Percentiles rank a stretch among this genome's conserved stretches.
Conservation (phyloP, 139 green algal species). For the Micractinium sp. region DNA sequence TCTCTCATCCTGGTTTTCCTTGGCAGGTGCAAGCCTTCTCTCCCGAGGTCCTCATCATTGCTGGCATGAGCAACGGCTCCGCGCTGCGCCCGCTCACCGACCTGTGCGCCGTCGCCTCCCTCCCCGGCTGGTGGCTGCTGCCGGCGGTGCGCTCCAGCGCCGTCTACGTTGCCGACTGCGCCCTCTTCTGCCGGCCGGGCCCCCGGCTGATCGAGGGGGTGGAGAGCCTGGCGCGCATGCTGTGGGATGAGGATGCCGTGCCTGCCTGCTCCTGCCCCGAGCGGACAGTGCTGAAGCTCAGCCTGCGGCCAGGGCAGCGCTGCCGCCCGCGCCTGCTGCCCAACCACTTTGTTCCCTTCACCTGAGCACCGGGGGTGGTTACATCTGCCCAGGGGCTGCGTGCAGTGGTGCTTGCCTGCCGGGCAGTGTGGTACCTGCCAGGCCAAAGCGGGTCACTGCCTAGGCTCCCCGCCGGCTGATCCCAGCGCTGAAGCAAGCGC, state of each 20-base stretch:
- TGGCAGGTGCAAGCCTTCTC: slow-evolving; percentile 61
- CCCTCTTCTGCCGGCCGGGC: slow-evolving; percentile 70
- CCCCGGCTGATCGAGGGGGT: slow-evolving; percentile 85
- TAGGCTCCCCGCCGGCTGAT: too few species aligned
- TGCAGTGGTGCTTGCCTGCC: too few species aligned
- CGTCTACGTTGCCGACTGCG: slow-evolving; percentile 80
- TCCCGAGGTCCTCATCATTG: slow-evolving; percentile 80
- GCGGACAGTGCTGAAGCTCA: slow-evolving; percentile 71
- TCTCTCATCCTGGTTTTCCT: not conserved
- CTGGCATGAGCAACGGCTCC: slow-evolving; percentile 16
- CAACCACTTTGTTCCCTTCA: slow-evolving; percentile 72
- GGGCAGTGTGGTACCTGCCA: too few species aligned
- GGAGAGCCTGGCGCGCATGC: slow-evolving; percentile 81
- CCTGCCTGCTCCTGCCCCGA: slow-evolving; percentile 34
- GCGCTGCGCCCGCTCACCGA: slow-evolving; percentile 34
- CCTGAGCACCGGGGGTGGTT: not conserved
- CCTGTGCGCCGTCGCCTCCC: slow-evolving; percentile 69
- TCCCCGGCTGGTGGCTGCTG: slow-evolving; percentile 90
- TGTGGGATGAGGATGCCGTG: slow-evolving; percentile 69
- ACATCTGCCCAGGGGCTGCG: too few species aligned
- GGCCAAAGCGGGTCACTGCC: too few species aligned
- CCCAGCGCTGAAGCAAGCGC: too few species aligned
- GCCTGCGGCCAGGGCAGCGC: slow-evolving; percentile 76
- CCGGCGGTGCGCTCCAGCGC: slow-evolving; percentile 77
- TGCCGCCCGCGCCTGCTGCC: slow-evolving; percentile 77